Base-by-base conservation (phyloP, 2,329 filamentous ascomycete genomes). In the Ceratocystis eucalypticola region DNA sequence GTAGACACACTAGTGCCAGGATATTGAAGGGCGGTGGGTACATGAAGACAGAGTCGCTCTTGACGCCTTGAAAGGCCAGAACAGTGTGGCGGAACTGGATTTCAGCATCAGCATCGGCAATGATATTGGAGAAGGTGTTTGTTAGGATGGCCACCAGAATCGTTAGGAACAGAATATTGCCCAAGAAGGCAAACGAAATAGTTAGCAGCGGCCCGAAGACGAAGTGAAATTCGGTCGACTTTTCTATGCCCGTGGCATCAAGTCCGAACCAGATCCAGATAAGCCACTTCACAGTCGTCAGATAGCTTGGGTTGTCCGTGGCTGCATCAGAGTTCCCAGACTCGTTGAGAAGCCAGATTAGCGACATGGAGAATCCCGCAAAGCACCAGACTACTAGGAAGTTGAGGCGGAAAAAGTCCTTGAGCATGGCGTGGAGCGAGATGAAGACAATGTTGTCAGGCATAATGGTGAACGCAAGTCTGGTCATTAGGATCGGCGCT, bases 201-300 rank as follows among this genome's bases (percentile, higher is more conserved):
- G 89, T 89, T 8, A 90, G 77, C 0, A 82, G 78, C 0, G 87
- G 87, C 0, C 87, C 87, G 2, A 89, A 79, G 28, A 88, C 75
- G 73, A 82, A 78, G 72, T 90, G 86, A 74, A 89, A 87, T 59
- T 84, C 80, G 7, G 75, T 75, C 1, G 77, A 77, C 67, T 78
- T 76, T 67, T 80, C 77, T 59, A 82, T 81, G 10, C 80, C 80
- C 3, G 80, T 81, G 25, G 80, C 87, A 68, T 89, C 87, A 1
- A 90, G 81, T 1, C 87, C 87, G 70, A 90, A 90, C 87, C 87
- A 90, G 70, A 90, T 88, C 84, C 85, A 89, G 2, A 90, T 78
- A 80, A 90, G 87, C 87, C 87, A 90, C 74, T 89, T 89, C 41
- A 82, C 82, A 62, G 89, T 87, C 0, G 85, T 86, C 37, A 75